Conservation (phyloP, 352 stramenopile species). For the Phytophthora boehmeriae region DNA sequence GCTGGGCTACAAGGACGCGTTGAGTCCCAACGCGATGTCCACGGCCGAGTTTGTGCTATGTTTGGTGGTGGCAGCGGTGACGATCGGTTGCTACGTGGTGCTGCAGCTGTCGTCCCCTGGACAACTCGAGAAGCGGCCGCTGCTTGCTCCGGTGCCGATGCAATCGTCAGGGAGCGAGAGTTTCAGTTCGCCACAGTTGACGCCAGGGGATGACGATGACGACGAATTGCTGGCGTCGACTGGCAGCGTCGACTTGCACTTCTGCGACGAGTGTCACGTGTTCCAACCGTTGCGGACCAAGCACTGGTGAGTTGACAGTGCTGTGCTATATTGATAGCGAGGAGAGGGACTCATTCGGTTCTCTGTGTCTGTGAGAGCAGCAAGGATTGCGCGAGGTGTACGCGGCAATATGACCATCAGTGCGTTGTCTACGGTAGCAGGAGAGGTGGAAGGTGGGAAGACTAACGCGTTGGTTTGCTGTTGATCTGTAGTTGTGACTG, state of each 20-base stretch:
- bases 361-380: conserved; percentile 33
- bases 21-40: conserved; percentile 36
- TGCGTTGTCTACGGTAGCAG: no score
- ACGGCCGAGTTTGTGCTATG: conserved; percentile 48
- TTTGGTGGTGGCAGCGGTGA: conserved; percentile 43
- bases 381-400: conserved; percentile 76
- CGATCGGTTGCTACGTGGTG: conserved; percentile 48
- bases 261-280: conserved; percentile 62
- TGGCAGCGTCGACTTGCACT: conserved; percentile 39
- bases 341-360: conserved; percentile 10
- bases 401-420: conserved; percentile 85
- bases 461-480: conserved; percentile 1
- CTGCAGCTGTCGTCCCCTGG: conserved; percentile 73
- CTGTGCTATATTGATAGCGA: neutral
- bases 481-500: conserved; percentile 66
- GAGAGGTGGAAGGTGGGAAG: neutral
- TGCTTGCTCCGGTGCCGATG: conserved; percentile 21
- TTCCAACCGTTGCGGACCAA: conserved; percentile 73
- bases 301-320: conserved; percentile 53
- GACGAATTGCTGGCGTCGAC: conserved; percentile 33
- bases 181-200: conserved; percentile 12
- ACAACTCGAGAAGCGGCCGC: conserved; percentile 43
- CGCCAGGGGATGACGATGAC: conserved; percentile 34
- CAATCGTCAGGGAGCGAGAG: conserved; percentile 3
- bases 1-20: conserved; percentile 39